phyloP scores from a whole-genome alignment of 352 stramenopile genomes.

The Saprolegnia diclina region DNA sequence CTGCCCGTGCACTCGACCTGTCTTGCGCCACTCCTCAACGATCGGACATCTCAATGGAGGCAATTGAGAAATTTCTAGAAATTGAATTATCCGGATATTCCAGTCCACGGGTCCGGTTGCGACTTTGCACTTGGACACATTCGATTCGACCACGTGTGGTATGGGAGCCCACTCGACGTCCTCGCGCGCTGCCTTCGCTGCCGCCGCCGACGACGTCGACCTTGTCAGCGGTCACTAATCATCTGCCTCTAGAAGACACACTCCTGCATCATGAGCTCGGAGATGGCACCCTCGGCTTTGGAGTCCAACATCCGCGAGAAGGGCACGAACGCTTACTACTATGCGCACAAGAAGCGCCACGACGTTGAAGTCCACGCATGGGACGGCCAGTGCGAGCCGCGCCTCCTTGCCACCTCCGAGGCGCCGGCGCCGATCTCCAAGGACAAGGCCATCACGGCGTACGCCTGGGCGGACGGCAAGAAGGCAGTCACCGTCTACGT shows the following conservation, averaged over 20 bases:
- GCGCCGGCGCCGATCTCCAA: constrained; percentile 7
- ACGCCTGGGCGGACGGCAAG: constrained; percentile 78
- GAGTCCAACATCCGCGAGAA: constrained; percentile 80
- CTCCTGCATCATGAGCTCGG: background rate
- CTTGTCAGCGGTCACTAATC: too few relatives aligned
- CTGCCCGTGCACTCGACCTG: too few relatives aligned
- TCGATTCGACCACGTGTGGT: background rate
- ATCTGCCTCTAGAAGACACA: constrained; percentile 2
- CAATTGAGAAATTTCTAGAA: constrained; percentile 1
- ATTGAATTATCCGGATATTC: background rate
- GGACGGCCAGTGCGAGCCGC: constrained; percentile 69
- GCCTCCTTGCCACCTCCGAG: constrained; percentile 57
- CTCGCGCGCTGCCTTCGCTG: background rate
- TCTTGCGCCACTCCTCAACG: too few relatives aligned
- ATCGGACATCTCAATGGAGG: background rate
- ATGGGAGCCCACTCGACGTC: background rate
- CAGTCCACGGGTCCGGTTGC: background rate
- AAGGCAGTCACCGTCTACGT: constrained; percentile 76
- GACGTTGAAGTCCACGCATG: constrained; percentile 75
- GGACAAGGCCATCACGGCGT: constrained; percentile 56
- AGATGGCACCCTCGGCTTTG: constrained; percentile 42
- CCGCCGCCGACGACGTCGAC: too few relatives aligned
- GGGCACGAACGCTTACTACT: constrained; percentile 84
- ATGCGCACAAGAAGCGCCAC: constrained; percentile 79
- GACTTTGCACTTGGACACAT: background rate